Evolutionary conservation across 805 yeast species (phyloP), one percentile per base, ranked within the genome.

Genomic region (Cyberlindnera samutprakarnensis): DNA sequence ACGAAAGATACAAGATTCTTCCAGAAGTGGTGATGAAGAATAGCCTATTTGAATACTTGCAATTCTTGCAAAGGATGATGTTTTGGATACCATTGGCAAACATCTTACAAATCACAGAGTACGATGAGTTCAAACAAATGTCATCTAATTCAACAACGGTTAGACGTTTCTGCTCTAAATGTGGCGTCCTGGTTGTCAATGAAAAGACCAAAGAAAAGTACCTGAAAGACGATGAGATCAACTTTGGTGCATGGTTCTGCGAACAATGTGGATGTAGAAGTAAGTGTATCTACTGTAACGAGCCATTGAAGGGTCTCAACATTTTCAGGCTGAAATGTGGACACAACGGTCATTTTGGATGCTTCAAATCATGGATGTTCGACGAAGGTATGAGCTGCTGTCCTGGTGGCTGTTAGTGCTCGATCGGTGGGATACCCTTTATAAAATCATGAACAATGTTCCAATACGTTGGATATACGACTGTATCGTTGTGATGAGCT

Each of bases 171-270:
- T 82, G 92, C 51, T 68, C 70, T 18, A 59, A 61, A 46, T 82
- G 94, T 51, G 63, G 68, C 13, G 62, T 67, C 30, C 57, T 78
- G n/a, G 58, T 82, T 7, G 51, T 71, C 8, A 80, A 81, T 53
- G 87, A 78, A 41, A 43, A 47, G 6, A 61, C 75, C 4, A 75
- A 73, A 45, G 61, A 56, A 13, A 61, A 54, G 25, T 46, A 42
- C 30, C 37, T 43, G 11, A 48, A 47, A 3, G 54, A 55, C 23
- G 52, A 57, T 9, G 53, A 48, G 0, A 57, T 59, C 14, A 54
- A 53, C 22, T 72, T 75, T 46, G 95, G 94, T 1, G 77, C 68
- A 44, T 87, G 95, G 95, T 83, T 78, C 53, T 88, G 96, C 58
- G 85, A 76, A 32, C 66, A 64, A 15, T 88, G 96, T 53, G 68